A percentile compares a stretch with the other conserved stretches of the same genome.
Conservation (phyloP, 2,329 filamentous ascomycete species). For the Talaromyces verruculosus region DNA sequence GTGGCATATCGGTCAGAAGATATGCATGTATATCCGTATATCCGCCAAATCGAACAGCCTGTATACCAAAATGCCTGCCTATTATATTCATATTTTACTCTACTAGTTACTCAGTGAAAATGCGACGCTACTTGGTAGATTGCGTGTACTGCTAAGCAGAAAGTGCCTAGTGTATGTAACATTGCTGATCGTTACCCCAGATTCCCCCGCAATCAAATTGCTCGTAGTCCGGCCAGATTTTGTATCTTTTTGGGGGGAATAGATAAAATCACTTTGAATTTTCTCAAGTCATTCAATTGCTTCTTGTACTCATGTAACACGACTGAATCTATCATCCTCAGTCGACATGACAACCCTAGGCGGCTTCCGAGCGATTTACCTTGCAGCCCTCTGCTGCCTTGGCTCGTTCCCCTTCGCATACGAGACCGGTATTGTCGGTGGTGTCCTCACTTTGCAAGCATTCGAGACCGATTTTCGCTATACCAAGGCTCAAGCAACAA, state of each 20-base stretch:
- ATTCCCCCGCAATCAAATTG: neutral
- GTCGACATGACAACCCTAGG: neutral
- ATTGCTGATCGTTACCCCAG: neutral
- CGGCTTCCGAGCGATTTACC: conserved; percentile 10
- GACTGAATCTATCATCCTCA: neutral
- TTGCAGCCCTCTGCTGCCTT: conserved; percentile 3
- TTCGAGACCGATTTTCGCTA: neutral
- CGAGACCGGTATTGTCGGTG: conserved; percentile 41
- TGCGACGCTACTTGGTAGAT: neutral
- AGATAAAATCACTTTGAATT: neutral
- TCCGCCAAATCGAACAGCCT: neutral
- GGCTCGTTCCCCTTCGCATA: conserved; percentile 37
- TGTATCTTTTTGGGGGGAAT: neutral
- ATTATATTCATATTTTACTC: neutral
- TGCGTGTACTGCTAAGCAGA: neutral
- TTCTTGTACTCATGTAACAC: neutral
- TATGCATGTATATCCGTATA: neutral
- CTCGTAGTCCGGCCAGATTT: neutral
- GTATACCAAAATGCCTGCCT: neutral
- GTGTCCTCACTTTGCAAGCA: conserved; percentile 43
- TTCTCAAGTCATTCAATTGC: no score
- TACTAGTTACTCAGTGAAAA: neutral
- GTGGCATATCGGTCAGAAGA: neutral
- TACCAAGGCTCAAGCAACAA: no score
- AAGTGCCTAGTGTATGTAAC: neutral